Base-by-base conservation (phyloP, 179 eudicot species). In the Beta lomatogona region DNA sequence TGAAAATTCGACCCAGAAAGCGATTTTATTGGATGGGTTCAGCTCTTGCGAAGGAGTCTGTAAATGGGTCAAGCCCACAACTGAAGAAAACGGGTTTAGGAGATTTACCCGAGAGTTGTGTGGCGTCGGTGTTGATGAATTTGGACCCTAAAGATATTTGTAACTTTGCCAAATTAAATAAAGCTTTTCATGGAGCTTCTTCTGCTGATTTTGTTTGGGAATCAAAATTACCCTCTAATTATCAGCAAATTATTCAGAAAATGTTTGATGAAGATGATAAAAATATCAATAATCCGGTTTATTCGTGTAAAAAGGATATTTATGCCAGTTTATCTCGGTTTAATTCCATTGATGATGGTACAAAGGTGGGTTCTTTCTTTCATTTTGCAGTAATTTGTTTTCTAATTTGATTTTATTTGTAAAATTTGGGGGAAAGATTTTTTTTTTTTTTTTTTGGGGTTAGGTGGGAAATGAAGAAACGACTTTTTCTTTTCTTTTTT, bases 181-280 rank as follows among this genome's bases (percentile, higher is more conserved):
- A 89, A 82, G 92, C 94, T 44, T 94, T 94, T 85, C 83, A 81
- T 0, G 92, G 86, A 0, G 98, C 98, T 69, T 88, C 97, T 10
- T 89, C 92, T 12, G 97, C 98, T 61, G 97, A 94, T 88, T 91
- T 91, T 76, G 93, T 94, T 14, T 94, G 98, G 98, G 93, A 93
- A 19, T 87, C 91, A 2, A 95, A 95, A 64, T 82, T 95, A 88
- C 99, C 98, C 18, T 10, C 76, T 10, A 92, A 91, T 87, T 94
- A 90, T 83, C 84, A 79, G 1, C 82, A 87, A 36, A 69, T 95
- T 41, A 18, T 91, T 60, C 46, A 79, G 22, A 89, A 89, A 65
- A 86, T 95, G 0, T 90, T 88, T 80, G 80, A 22, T 71, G 65
- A 76, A 12, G n/a, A 55, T 76, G 70, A 25, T 74, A 87, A 80